Base-by-base conservation (phyloP, 169 alveolate genomes). In the Babesia divergens region DNA sequence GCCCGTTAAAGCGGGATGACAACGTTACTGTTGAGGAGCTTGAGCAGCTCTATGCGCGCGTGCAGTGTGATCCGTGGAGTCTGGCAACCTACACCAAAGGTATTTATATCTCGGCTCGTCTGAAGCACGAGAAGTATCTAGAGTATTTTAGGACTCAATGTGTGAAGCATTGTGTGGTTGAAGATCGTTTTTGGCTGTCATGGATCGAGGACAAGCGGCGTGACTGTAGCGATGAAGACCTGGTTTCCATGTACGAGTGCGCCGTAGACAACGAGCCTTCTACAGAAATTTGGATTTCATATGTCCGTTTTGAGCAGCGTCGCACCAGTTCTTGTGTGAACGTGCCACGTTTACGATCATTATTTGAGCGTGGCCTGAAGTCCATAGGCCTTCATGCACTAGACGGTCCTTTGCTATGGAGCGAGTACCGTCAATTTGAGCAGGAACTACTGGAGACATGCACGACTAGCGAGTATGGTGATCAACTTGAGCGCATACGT, bases 201-300 rank as follows among this genome's bases (percentile, higher is more conserved):
- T 79, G 62, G 62, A 56, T 79, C 50, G 83, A 79, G 52, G 87
- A 79, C 50, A 68, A 62, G 38, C 64, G 67, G 49, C 29, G 56
- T 20, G 62, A 49, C 42, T 22, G 55, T 59, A 60, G 64, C 35
- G 65, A 68, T 18, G 87, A 65, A 31, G 76, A 47, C 24, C 16
- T 79, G 24, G 53, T 68, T 0, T 38, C 65, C 46, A 50, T 79
- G 62, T 79, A 68, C 44, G 70, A 79, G 44, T 42, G 50, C 28
- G 87, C 87, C 34, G 76, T 79, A 24, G 80, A 68, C 56, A 79
- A 79, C 43, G 82, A 68, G 62, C 87, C 87, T 9, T 79, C 87
- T 7, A 76, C 66, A n/a, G 79, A 79, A 24, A n/a, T 79, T 5
- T 79, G 87, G 87, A 29, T 68, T 5, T 52, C 83, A 42, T 79